phyloP scores from a whole-genome alignment of 192 early-diverging fungal genomes.

The Coemansia sp. region DNA sequence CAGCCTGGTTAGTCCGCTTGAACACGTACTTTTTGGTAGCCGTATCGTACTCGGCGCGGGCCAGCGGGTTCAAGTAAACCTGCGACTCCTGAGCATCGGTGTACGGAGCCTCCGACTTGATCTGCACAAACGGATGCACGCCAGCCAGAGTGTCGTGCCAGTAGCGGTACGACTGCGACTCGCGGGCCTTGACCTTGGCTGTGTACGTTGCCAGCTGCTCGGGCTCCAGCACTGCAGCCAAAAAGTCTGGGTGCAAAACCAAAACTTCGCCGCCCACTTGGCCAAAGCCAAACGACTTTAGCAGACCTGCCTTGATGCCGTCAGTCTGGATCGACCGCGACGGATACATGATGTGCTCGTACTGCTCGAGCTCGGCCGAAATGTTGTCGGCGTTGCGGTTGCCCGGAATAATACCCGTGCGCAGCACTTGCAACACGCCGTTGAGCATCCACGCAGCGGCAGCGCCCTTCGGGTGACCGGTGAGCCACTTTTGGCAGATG shows the following conservation, averaged over 20 bases:
- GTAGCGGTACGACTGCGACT: conserved; percentile 83
- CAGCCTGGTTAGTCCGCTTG: conserved; percentile 43
- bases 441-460: conserved; percentile 86
- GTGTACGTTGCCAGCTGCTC: conserved; percentile 71
- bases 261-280: conserved; percentile 91
- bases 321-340: conserved; percentile 85
- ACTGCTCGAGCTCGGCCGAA: conserved; percentile 72
- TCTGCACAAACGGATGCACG: conserved; percentile 75
- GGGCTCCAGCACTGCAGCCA: conserved; percentile 71
- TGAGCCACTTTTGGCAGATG: conserved; percentile 40
- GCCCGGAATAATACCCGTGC: conserved; percentile 85
- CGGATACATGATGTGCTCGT: conserved; percentile 83
- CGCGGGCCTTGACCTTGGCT: conserved; percentile 66
- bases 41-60: conserved; percentile 83
- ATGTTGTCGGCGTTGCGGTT: conserved; percentile 64
- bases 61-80: conserved; percentile 86
- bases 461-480: conserved; percentile 77
- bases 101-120: conserved; percentile 88
- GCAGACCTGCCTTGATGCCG: conserved; percentile 85
- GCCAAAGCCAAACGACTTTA: conserved; percentile 94
- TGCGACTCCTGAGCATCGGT: conserved; percentile 71
- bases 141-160: conserved; percentile 87
- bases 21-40: conserved; percentile 47
- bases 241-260: conserved; percentile 84
- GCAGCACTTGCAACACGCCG: conserved; percentile 60